Percentiles rank a stretch among this genome's conserved stretches.
These are phyloP conservation scores for Dalechampia spathulata DNA, from an alignment of 441 rosid genomes.

Conservation along the genomic window DNA sequence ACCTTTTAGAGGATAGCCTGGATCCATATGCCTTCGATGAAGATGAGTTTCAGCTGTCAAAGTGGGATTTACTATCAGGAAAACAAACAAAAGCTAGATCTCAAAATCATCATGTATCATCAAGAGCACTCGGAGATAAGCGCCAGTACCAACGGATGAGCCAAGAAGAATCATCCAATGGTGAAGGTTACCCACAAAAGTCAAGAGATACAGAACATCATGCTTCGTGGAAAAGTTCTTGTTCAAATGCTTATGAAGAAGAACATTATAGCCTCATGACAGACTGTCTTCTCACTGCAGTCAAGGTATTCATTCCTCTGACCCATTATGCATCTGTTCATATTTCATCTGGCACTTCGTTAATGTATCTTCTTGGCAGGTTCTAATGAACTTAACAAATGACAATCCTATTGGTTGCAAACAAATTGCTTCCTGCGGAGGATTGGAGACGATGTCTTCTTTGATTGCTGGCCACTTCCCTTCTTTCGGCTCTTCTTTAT, in stretches of 20 bases:
- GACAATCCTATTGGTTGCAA: conserved; percentile 77
- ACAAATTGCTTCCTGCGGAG: conserved; percentile 80
- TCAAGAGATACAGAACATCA: conserved; percentile 29
- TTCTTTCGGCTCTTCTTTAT: conserved; percentile 43
- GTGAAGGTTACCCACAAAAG: conserved; percentile 27
- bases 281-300: conserved; percentile 87
- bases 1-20: conserved; percentile 37
- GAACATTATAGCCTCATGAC: conserved; percentile 53
- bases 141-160: conserved; percentile 28
- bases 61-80: conserved; percentile 59
- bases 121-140: conserved; percentile 31
- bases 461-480: conserved; percentile 81
- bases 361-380: conserved; percentile 41
- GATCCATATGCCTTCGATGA: conserved; percentile 89
- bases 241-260: conserved; percentile 33
- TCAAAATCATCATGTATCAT: conserved; percentile 25
- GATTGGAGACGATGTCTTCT: conserved; percentile 68
- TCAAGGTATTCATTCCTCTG: conserved; percentile 46
- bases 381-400: conserved; percentile 93
- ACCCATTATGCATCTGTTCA: neutral
- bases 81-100: conserved; percentile 39
- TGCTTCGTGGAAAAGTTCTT: conserved; percentile 32
- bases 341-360: neutral
- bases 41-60: conserved; percentile 64
- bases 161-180: conserved; percentile 41